Evolutionary conservation across 202 grass and related monocot genomes (phyloP).

Genomic region (Tripidium arundinaceum): DNA sequence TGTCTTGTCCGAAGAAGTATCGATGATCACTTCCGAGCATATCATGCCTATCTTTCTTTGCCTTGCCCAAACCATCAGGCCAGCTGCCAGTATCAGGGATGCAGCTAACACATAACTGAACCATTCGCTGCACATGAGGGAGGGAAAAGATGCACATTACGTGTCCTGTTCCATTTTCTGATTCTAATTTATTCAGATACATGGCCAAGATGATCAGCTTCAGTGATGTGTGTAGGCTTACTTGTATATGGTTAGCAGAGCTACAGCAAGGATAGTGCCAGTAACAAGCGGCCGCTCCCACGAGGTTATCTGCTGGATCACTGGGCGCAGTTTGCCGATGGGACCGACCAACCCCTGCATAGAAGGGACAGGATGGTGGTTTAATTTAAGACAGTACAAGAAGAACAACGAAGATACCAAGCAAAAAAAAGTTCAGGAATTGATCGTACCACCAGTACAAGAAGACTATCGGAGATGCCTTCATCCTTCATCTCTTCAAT

Average conservation of each 20-base stretch:
- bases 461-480: slow-evolving; percentile 80
- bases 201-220: background rate
- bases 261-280: slow-evolving; percentile 22
- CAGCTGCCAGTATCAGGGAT: slow-evolving; percentile 23
- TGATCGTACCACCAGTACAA: slow-evolving; percentile 57
- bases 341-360: slow-evolving; percentile 71
- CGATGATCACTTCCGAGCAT: slow-evolving; percentile 55
- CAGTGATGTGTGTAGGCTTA: slow-evolving; percentile 15
- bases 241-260: slow-evolving; percentile 71
- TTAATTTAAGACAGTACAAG: background rate
- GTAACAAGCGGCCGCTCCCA: slow-evolving; percentile 62
- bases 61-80: slow-evolving; percentile 60
- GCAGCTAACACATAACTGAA: slow-evolving; percentile 44
- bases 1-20: slow-evolving; percentile 62
- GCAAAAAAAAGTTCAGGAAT: background rate
- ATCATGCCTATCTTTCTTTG: slow-evolving; percentile 30
- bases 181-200: background rate
- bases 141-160: background rate
- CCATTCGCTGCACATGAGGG: slow-evolving; percentile 55
- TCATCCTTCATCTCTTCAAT: slow-evolving; percentile 71
- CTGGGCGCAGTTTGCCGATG: slow-evolving; percentile 37
- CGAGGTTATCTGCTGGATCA: slow-evolving; percentile 46
- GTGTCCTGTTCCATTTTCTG: too few species aligned
- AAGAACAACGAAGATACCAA: background rate
- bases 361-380: background rate